phyloP scores from a whole-genome alignment of 2,329 filamentous ascomycete species.

The Corynespora cassiicola region DNA sequence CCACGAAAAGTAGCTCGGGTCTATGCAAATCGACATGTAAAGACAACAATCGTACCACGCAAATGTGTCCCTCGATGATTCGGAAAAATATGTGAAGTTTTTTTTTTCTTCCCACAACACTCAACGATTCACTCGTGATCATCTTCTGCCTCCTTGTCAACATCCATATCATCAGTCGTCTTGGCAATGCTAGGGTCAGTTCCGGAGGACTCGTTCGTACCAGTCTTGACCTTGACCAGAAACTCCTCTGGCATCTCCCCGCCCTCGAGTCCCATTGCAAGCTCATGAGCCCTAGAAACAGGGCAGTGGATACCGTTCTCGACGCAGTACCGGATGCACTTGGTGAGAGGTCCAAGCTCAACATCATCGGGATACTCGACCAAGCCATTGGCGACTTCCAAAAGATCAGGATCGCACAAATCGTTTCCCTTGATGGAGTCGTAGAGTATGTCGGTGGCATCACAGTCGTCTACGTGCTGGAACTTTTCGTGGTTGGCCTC shows the following conservation, averaged over 20 bases:
- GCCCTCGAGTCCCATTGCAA: slow-evolving; percentile 17
- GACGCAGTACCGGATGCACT: slow-evolving; percentile 30
- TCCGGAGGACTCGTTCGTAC: no score
- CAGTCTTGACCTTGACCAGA: no score
- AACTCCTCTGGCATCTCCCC: background rate
- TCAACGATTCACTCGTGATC: background rate
- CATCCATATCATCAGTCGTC: no score
- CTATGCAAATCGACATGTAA: no score
- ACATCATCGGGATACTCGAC: slow-evolving; percentile 21
- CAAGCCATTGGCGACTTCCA: slow-evolving; percentile 18
- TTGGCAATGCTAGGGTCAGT: no score
- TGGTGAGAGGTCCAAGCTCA: slow-evolving; percentile 31
- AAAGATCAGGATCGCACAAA: slow-evolving; percentile 20
- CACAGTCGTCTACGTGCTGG: slow-evolving; percentile 8
- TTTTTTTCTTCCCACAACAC: no score
- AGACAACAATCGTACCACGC: no score
- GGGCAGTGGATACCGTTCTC: slow-evolving; percentile 21
- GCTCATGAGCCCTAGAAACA: slow-evolving; percentile 16
- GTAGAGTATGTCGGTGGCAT: slow-evolving; percentile 29
- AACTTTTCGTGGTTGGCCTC: slow-evolving; percentile 8
- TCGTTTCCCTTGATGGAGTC: slow-evolving; percentile 7
- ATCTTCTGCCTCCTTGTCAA: slow-evolving; percentile 1
- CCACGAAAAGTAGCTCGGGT: no score
- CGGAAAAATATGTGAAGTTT: no score
- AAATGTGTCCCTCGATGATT: no score